Evolutionary conservation across 768 basidiomycete genomes (phyloP).

Genomic region (Mrakia gelida): DNA sequence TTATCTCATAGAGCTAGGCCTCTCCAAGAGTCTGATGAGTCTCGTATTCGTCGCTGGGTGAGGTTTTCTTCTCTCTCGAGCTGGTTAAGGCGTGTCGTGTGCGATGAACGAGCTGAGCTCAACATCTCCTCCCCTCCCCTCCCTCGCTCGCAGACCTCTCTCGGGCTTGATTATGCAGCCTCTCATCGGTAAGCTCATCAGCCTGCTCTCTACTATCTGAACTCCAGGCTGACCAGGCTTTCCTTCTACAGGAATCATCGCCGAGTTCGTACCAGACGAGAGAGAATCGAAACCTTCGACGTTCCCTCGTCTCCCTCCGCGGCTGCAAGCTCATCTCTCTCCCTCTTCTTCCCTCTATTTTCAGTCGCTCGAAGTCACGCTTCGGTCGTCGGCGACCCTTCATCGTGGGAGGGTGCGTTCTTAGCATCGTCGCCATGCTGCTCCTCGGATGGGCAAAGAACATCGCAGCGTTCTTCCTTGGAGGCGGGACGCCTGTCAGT

Average conservation of each 20-base stretch:
- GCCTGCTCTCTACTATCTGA: not conserved
- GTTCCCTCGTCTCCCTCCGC: no score
- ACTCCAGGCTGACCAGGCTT: constrained; percentile 1
- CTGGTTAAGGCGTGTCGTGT: not conserved
- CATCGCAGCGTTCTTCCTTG: constrained; percentile 54
- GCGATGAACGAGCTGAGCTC: not conserved
- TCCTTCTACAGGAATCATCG: constrained; percentile 17
- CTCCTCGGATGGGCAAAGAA: constrained; percentile 76
- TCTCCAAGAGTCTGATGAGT: constrained; percentile 80
- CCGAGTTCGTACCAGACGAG: constrained; percentile 4
- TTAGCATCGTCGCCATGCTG: constrained; percentile 69
- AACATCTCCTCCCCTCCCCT: not conserved
- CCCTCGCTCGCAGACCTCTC: constrained; percentile 56
- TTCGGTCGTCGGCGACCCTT: constrained; percentile 83
- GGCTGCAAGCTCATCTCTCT: not conserved
- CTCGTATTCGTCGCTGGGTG: constrained; percentile 85
- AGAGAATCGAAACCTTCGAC: not conserved
- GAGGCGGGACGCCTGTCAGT: constrained; percentile 39
- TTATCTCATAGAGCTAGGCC: constrained; percentile 80
- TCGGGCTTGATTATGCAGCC: constrained; percentile 82
- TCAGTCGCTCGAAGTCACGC: constrained; percentile 60
- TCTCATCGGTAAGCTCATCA: constrained; percentile 58
- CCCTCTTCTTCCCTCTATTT: not conserved
- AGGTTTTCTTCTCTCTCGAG: not conserved
- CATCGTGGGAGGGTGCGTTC: constrained; percentile 64